Conservation (phyloP, 371 early-diverging fungal genomes). For the Phascolomyces articulosus region DNA sequence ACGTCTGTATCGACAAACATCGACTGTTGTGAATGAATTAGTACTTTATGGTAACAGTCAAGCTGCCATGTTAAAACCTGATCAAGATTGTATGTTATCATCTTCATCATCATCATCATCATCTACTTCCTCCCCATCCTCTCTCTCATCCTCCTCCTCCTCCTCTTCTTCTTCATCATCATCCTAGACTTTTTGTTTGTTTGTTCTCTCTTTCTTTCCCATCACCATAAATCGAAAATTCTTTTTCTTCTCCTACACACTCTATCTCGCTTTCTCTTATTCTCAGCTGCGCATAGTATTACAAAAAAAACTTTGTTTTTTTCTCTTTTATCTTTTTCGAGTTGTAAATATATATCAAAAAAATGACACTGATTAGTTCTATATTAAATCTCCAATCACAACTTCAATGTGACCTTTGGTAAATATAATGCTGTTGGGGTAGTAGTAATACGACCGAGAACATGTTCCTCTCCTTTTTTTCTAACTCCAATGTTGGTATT, state of each 20-base stretch:
- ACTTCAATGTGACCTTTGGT: constrained; percentile 23
- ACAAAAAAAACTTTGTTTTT: constrained; percentile 2
- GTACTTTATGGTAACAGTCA: constrained; percentile 20
- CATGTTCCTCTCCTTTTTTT: no score
- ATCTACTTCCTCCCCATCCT: no score
- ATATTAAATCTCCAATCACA: constrained; percentile 16
- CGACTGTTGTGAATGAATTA: constrained; percentile 20
- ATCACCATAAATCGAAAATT: no score
- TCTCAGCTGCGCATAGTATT: not conserved
- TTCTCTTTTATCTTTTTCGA: no score
- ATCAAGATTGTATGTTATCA: constrained; percentile 11
- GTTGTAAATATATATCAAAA: no score
- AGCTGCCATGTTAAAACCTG: constrained; percentile 21
- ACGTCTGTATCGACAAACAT: constrained; percentile 27
- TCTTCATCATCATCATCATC: not conserved
- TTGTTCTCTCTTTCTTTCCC: not conserved
- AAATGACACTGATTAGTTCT: constrained; percentile 9
- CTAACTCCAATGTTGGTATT: no score
- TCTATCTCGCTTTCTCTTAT: not conserved
- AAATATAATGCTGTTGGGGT: no score
- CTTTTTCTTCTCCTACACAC: no score
- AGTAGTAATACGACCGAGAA: no score
- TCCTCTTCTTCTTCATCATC: not conserved
- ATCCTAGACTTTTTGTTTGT: not conserved
- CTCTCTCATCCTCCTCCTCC: not conserved